These are phyloP conservation scores for Yarrowia hollandica DNA, from an alignment of 805 yeast genomes.

Conservation along the genomic window DNA sequence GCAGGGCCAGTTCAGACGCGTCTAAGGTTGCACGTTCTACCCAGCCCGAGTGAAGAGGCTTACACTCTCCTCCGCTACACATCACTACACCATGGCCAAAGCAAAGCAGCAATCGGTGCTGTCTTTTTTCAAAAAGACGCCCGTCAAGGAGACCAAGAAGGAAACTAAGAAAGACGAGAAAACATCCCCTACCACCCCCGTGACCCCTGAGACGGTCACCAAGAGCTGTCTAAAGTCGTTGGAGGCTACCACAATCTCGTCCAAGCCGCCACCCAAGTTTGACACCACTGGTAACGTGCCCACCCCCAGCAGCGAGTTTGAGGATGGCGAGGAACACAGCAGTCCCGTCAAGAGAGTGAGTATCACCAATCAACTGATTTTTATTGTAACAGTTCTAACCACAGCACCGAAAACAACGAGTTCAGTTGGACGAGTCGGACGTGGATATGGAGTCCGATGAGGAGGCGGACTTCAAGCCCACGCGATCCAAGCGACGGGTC, in stretches of 20 bases:
- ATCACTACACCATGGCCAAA: slow-evolving; percentile 14
- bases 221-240: slow-evolving; percentile 13
- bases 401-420: slow-evolving; percentile 15
- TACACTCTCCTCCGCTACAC: neutral
- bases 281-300: slow-evolving; percentile 12
- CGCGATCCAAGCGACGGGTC: slow-evolving; percentile 11
- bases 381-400: too few relatives aligned
- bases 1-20: slow-evolving; percentile 24
- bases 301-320: slow-evolving; percentile 25
- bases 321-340: slow-evolving; percentile 11
- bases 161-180: neutral
- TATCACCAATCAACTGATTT: too few relatives aligned
- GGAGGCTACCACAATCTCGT: slow-evolving; percentile 8
- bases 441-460: neutral
- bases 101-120: slow-evolving; percentile 26
- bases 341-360: slow-evolving; percentile 23
- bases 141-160: slow-evolving; percentile 12
- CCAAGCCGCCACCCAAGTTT: slow-evolving; percentile 22
- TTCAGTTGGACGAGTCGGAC: neutral
- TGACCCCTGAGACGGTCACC: slow-evolving; percentile 7
- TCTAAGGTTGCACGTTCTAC: neutral
- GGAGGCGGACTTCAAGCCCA: neutral
- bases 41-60: neutral
- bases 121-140: slow-evolving; percentile 26
- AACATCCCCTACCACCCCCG: slow-evolving; percentile 1